These are phyloP conservation scores for Yamadazyma endophytica DNA, from an alignment of 805 yeast genomes.

Conservation along the genomic window DNA sequence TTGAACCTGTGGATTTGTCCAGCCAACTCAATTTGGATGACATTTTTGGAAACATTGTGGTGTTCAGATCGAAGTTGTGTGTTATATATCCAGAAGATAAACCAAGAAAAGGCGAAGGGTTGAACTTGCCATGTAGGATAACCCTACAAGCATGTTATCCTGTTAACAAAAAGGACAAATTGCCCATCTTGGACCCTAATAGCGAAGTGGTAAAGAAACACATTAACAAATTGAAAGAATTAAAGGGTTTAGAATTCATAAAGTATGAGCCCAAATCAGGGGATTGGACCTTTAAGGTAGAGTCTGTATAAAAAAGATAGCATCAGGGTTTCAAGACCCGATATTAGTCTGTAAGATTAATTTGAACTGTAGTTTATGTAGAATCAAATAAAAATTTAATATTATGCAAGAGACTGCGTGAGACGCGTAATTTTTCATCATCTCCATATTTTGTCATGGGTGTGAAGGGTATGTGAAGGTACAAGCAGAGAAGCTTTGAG, in stretches of 20 bases:
- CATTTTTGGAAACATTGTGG: conserved; percentile 62
- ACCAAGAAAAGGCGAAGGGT: conserved; percentile 74
- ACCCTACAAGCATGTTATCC: conserved; percentile 82
- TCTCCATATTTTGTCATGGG: conserved; percentile 22
- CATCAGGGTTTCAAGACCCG: background rate
- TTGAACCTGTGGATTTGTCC: conserved; percentile 80
- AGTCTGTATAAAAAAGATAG: conserved; percentile 33
- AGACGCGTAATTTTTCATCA: too few relatives aligned
- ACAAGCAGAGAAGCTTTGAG: too few relatives aligned
- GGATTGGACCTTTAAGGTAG: conserved; percentile 60
- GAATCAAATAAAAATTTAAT: background rate
- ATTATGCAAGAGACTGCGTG: too few relatives aligned
- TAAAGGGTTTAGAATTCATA: conserved; percentile 60
- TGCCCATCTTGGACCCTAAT: conserved; percentile 72
- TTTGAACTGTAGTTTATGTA: background rate
- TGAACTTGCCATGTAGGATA: conserved; percentile 71
- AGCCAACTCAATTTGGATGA: conserved; percentile 47
- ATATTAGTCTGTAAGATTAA: background rate
- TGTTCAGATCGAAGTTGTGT: conserved; percentile 57
- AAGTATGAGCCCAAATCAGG: conserved; percentile 77
- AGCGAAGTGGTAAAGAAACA: conserved; percentile 70
- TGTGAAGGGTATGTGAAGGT: conserved; percentile 21
- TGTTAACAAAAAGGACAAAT: conserved; percentile 61
- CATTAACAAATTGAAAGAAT: conserved; percentile 57
- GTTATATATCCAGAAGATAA: conserved; percentile 70